Evolutionary conservation across 2,329 filamentous ascomycete genomes (phyloP), one percentile per base, ranked within the genome.

Genomic region (Fusarium sambucinum): DNA sequence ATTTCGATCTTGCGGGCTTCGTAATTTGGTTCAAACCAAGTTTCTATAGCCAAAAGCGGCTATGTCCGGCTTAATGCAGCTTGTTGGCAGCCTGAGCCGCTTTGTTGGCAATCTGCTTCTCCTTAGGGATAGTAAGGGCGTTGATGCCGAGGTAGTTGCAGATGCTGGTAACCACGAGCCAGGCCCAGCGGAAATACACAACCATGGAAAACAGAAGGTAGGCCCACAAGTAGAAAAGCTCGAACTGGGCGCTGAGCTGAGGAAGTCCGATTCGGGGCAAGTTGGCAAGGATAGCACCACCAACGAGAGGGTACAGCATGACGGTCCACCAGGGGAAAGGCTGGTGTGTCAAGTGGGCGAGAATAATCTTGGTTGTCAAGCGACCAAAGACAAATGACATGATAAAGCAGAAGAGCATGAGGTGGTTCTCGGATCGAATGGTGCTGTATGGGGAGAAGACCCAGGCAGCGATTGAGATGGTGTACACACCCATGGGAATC

Each of bases 311-410:
- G 33, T 87, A 89, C 37, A 98, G 85, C 87, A 98, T 92, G 48
- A 96, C 87, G 13, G 96, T 98, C 94, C 94, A 98, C 85, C 92
- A 96, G 2, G 96, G 96, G 81, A 98, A 99, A 5, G 95, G 92
- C 78, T 98, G 96, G 67, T 89, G 89, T 3, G 96, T 96, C 52
- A 99, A 85, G 79, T 99, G 96, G 4, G 96, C 95, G 19, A 99
- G 89, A 76, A 99, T 99, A 80, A 98, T 98, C 84, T 98, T 99
- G 38, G 96, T 99, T 0, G 96, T 98, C 90, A 99, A 94, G 71
- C 96, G 91, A 35, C 96, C 96, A 79, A 99, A 98, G 61, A 97
- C 96, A 74, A 98, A 94, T n/a, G 93, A 92, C 85, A 98, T 92
- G 62, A 93, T 97, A 63, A 97, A 81, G 82, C 94, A 97, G 80